Evolutionary conservation across 75 land plant species (phyloP).

Genomic region (Pinus albicaulis): DNA sequence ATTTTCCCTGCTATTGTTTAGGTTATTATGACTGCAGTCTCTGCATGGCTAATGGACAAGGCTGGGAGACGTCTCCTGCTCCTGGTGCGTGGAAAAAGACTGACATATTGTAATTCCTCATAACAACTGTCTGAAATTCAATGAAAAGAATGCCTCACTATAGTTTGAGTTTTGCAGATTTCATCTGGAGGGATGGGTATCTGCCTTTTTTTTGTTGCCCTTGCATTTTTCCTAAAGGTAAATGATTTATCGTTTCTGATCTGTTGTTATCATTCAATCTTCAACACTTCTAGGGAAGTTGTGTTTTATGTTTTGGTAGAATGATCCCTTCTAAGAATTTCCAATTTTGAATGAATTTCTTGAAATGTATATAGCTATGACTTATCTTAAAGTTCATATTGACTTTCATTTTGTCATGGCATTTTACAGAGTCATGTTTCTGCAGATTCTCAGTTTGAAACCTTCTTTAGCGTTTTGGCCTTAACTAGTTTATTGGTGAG

Average conservation of each 20-base stretch:
- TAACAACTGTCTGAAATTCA: neutral
- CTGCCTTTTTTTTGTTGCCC: conserved; percentile 66
- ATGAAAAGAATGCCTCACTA: neutral
- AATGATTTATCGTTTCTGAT: no score
- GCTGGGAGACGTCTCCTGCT: neutral
- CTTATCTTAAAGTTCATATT: no score
- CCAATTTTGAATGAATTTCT: neutral
- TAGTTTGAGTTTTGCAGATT: conserved; percentile 37
- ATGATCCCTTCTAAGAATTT: neutral
- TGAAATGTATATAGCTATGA: no score
- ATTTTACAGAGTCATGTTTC: neutral
- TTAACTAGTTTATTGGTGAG: neutral
- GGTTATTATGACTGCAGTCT: neutral
- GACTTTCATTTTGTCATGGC: neutral
- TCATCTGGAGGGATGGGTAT: conserved; percentile 69
- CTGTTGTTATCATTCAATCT: no score
- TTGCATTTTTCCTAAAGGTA: conserved; percentile 85
- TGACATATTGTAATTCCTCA: neutral
- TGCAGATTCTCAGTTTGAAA: neutral
- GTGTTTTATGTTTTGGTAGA: conserved; percentile 5
- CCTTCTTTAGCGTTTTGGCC: neutral
- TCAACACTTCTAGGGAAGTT: conserved; percentile 9
- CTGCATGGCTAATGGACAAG: neutral
- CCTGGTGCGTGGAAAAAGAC: neutral
- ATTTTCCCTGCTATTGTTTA: no score